phyloP scores from a whole-genome alignment of 2,329 filamentous ascomycete species.

The Mariannaea sp. region DNA sequence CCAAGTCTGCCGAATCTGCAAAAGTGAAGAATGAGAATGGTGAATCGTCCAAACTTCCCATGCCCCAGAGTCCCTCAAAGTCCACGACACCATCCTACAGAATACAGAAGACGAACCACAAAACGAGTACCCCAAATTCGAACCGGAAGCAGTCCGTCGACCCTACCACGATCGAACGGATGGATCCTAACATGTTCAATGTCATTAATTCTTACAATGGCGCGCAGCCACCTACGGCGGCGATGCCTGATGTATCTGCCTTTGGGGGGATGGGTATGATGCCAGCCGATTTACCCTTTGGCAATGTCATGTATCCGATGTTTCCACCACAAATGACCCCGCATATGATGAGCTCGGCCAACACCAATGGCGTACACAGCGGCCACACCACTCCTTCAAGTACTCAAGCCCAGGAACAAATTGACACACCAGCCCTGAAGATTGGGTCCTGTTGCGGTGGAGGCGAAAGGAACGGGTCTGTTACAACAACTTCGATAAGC shows the following conservation, averaged over 20 bases:
- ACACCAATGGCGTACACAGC: slow-evolving; percentile 27
- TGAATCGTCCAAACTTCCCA: slow-evolving; percentile 29
- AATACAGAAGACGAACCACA: slow-evolving; percentile 51
- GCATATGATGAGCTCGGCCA: slow-evolving; percentile 26
- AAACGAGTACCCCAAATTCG: slow-evolving; percentile 33
- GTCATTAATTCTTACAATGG: slow-evolving; percentile 45
- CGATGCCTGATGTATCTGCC: slow-evolving; percentile 32
- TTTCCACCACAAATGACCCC: slow-evolving; percentile 40
- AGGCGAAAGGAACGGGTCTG: slow-evolving; percentile 19
- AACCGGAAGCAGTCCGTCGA: slow-evolving; percentile 57
- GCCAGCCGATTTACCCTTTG: slow-evolving; percentile 33
- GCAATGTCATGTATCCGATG: slow-evolving; percentile 40
- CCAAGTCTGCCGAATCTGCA: slow-evolving; percentile 35
- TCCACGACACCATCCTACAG: slow-evolving; percentile 46
- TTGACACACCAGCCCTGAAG: slow-evolving; percentile 24
- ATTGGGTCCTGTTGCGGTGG: slow-evolving; percentile 47
- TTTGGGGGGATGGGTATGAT: slow-evolving; percentile 40
- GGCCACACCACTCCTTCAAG: slow-evolving; percentile 29
- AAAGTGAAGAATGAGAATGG: slow-evolving; percentile 34
- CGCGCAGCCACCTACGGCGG: slow-evolving; percentile 36
- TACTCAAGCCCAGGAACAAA: slow-evolving; percentile 24
- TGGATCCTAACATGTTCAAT: slow-evolving; percentile 59
- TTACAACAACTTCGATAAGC: slow-evolving; percentile 3
- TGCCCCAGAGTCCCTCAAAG: slow-evolving; percentile 42
- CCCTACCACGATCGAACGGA: slow-evolving; percentile 53